Evolutionary conservation across 192 early-diverging fungal genomes (phyloP).

Genomic region (Kappamyces sp.): DNA sequence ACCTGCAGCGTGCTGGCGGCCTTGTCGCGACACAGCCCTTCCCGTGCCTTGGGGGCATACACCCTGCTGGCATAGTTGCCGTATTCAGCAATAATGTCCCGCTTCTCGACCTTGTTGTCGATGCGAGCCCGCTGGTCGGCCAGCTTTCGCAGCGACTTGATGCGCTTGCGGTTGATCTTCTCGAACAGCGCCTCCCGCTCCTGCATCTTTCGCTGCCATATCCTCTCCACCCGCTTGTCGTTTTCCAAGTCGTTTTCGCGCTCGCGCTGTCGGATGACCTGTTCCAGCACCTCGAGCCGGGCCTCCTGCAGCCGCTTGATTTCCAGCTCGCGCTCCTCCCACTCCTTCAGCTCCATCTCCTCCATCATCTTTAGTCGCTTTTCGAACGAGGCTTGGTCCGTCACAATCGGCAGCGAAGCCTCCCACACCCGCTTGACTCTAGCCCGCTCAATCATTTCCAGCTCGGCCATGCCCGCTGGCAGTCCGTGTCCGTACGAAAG

Average conservation of each 20-base stretch:
- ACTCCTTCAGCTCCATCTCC: constrained; percentile 56
- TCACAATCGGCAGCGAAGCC: constrained; percentile 43
- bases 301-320: constrained; percentile 47
- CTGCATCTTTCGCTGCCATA: constrained; percentile 55
- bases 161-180: constrained; percentile 37
- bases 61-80: constrained; percentile 44
- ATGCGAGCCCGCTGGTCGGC: constrained; percentile 39
- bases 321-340: constrained; percentile 54
- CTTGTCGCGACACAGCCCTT: constrained; percentile 45
- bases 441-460: constrained; percentile 60
- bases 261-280: constrained; percentile 48
- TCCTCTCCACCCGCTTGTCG: constrained; percentile 40
- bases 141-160: constrained; percentile 50
- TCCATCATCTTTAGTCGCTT: constrained; percentile 57
- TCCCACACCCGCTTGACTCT: constrained; percentile 57
- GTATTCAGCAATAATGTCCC: constrained; percentile 57
- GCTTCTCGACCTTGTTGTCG: constrained; percentile 35
- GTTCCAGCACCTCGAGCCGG: constrained; percentile 37
- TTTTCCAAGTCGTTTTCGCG: constrained; percentile 44
- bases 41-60: constrained; percentile 51
- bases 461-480: constrained; percentile 47
- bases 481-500: constrained; percentile 47
- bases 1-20: constrained; percentile 24
- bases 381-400: constrained; percentile 50
- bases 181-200: constrained; percentile 44